phyloP scores from a whole-genome alignment of 257 asterid genomes.

The Fraxinus anomala region DNA sequence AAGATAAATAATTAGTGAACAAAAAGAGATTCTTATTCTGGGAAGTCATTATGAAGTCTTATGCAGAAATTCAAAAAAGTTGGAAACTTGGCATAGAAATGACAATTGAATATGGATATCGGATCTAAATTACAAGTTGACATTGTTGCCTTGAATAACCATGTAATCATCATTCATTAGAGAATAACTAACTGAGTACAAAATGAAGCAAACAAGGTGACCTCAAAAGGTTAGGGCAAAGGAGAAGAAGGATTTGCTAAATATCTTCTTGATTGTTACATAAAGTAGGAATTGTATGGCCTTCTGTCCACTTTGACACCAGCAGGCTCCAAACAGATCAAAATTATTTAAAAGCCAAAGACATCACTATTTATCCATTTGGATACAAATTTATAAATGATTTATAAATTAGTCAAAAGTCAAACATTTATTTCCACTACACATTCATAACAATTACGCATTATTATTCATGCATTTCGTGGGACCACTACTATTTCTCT shows the following conservation, averaged over 20 bases:
- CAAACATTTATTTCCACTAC: no score
- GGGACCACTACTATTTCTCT: no score
- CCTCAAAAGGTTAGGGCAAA: neutral
- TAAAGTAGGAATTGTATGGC: neutral
- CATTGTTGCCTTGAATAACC: neutral
- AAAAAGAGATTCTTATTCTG: neutral
- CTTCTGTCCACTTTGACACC: neutral
- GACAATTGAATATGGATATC: neutral
- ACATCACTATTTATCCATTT: neutral
- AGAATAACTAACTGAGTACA: neutral
- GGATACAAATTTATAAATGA: no score
- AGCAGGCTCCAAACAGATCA: neutral
- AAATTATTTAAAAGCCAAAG: neutral
- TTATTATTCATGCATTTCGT: no score
- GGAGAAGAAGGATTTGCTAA: neutral
- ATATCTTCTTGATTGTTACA: neutral
- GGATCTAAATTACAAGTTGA: neutral
- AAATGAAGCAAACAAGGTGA: neutral
- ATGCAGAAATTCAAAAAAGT: neutral
- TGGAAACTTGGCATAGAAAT: neutral
- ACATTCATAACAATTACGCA: no score
- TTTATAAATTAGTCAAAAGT: no score
- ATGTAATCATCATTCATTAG: neutral
- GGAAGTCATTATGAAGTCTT: neutral
- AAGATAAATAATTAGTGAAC: neutral